A percentile compares a stretch with the other conserved stretches of the same genome.
Evolutionary conservation across 768 basidiomycete species (phyloP).

Genomic region (Boletus tomentosulus): DNA sequence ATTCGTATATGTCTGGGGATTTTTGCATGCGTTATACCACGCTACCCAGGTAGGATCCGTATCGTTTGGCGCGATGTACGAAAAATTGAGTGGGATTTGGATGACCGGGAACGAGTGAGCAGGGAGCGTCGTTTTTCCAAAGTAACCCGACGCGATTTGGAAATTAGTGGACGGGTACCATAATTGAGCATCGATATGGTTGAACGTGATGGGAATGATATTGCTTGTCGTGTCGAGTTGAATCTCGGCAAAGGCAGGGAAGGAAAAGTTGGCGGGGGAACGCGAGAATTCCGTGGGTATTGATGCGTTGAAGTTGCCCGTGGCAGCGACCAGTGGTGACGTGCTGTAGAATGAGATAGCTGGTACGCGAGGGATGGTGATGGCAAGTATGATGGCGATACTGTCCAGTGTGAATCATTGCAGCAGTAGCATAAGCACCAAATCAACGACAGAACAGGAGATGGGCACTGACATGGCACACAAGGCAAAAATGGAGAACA

Average conservation of each 20-base stretch:
- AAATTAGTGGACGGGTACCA: slow-evolving; percentile 65
- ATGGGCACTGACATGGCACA: slow-evolving; percentile 47
- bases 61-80: slow-evolving; percentile 73
- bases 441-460: not conserved
- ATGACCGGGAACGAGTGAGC: slow-evolving; percentile 65
- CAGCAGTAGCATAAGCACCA: slow-evolving; percentile 2
- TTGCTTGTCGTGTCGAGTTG: slow-evolving; percentile 73
- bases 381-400: slow-evolving; percentile 64
- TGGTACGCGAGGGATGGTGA: slow-evolving; percentile 84
- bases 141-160: slow-evolving; percentile 64
- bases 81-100: slow-evolving; percentile 75
- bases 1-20: slow-evolving; percentile 43
- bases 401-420: slow-evolving; percentile 31
- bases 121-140: slow-evolving; percentile 54
- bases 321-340: slow-evolving; percentile 57
- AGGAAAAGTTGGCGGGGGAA: slow-evolving; percentile 84
- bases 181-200: slow-evolving; percentile 58
- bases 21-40: slow-evolving; percentile 77
- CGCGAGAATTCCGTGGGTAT: slow-evolving; percentile 66
- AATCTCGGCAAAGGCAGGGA: slow-evolving; percentile 71
- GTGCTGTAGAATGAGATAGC: slow-evolving; percentile 55
- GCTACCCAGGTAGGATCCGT: slow-evolving; percentile 80
- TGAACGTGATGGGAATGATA: slow-evolving; percentile 75
- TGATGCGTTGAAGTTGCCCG: slow-evolving; percentile 51
- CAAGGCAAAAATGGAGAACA: slow-evolving; percentile 62